A percentile compares a stretch with the other conserved stretches of the same genome.
phyloP scores from a whole-genome alignment of 2,329 filamentous ascomycete genomes.

The Tolypocladium cylindrosporum region DNA sequence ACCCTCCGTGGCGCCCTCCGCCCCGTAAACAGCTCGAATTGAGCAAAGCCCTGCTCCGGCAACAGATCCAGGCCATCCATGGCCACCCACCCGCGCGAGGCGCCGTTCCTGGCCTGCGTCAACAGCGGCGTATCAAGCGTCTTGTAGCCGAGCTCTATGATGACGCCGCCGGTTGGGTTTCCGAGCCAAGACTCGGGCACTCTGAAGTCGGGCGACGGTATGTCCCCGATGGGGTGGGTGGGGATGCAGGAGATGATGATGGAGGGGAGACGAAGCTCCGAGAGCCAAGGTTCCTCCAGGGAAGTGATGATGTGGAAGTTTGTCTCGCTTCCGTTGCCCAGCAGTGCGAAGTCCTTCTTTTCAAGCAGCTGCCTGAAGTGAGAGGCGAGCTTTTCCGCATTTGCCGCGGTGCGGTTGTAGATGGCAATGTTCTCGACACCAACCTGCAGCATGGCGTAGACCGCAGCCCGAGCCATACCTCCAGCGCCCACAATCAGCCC shows the following conservation, averaged over 20 bases:
- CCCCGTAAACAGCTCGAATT: constrained; percentile 74
- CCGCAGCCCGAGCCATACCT: constrained; percentile 69
- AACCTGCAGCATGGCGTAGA: constrained; percentile 69
- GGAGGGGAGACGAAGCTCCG: constrained; percentile 52
- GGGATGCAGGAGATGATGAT: constrained; percentile 71
- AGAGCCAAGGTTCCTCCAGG: constrained; percentile 54
- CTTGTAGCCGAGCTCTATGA: constrained; percentile 67
- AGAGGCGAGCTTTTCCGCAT: constrained; percentile 54
- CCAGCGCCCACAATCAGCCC: constrained; percentile 56
- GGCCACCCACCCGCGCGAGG: constrained; percentile 59
- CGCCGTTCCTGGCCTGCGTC: constrained; percentile 51
- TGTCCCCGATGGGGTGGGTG: constrained; percentile 53
- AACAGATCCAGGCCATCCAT: constrained; percentile 68
- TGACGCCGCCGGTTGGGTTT: constrained; percentile 65
- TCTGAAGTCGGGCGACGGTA: constrained; percentile 58
- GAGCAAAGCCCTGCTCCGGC: constrained; percentile 70
- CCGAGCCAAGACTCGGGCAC: constrained; percentile 60
- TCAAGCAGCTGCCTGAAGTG: constrained; percentile 56
- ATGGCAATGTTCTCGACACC: constrained; percentile 69
- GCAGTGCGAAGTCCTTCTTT: constrained; percentile 29
- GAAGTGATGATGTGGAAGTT: constrained; percentile 49
- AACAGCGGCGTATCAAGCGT: constrained; percentile 63
- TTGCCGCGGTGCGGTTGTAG: constrained; percentile 59
- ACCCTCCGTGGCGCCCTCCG: constrained; percentile 39
- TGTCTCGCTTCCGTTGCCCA: constrained; percentile 32